Evolutionary conservation across 495 filamentous ascomycete species (phyloP).

Genomic region (Penicillium coprophilum): DNA sequence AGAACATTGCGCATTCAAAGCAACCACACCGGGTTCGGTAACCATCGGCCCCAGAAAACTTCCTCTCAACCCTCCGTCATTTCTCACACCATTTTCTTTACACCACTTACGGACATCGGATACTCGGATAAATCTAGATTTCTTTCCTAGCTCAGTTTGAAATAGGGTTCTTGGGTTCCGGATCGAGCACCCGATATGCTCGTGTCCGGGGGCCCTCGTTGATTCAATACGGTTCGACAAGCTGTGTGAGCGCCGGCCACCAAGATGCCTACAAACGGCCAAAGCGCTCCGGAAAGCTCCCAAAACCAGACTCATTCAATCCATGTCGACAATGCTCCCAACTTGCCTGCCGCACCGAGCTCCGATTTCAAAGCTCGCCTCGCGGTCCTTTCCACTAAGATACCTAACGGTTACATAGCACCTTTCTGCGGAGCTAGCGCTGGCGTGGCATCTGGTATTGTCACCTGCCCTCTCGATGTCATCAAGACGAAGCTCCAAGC

Average conservation of each 20-base stretch:
- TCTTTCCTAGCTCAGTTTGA: conserved; percentile 15
- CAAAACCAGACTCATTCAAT: conserved; percentile 28
- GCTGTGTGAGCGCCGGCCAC: conserved; percentile 40
- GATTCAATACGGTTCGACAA: conserved; percentile 41
- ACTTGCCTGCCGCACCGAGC: conserved; percentile 22
- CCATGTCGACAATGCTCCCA: conserved; percentile 22
- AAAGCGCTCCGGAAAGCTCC: conserved; percentile 35
- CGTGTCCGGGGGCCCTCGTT: conserved; percentile 48
- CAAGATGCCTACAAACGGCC: conserved; percentile 43
- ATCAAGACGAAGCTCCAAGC: conserved; percentile 99
- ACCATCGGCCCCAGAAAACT: conserved; percentile 31
- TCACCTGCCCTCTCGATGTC: conserved; percentile 96
- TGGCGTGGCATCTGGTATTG: conserved; percentile 86
- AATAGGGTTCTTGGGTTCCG: conserved; percentile 40
- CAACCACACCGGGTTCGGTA: conserved; percentile 30
- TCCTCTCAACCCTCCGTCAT: conserved; percentile 11
- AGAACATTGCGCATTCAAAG: conserved; percentile 31
- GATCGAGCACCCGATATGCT: conserved; percentile 51
- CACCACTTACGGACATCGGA: conserved; percentile 3
- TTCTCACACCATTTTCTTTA: conserved; percentile 6
- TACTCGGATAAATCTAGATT: neutral
- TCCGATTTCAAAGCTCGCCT: conserved; percentile 51
- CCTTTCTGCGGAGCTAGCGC: conserved; percentile 81
- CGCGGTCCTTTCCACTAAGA: conserved; percentile 51
- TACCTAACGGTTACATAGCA: conserved; percentile 55